Percentiles rank a stretch among this genome's conserved stretches.
These are phyloP conservation scores for Fraxinus cuspidata DNA, from an alignment of 257 asterid species.

Conservation along the genomic window DNA sequence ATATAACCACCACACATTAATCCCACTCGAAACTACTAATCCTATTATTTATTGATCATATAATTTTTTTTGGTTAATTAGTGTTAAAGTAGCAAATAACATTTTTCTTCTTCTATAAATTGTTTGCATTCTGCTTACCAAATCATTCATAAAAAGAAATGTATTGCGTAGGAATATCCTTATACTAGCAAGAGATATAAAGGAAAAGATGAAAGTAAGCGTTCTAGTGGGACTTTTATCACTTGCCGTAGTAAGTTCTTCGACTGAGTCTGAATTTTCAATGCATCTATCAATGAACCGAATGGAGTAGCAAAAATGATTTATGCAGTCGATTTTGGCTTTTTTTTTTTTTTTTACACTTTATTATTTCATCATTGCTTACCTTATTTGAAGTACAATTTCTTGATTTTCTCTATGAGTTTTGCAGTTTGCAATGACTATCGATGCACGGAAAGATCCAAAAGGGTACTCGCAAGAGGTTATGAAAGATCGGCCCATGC, in stretches of 20 bases:
- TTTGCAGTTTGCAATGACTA: slow-evolving; percentile 29
- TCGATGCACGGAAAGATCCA: slow-evolving; percentile 34
- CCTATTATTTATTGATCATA: neutral
- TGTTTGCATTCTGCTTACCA: neutral
- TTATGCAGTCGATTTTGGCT: too few species aligned
- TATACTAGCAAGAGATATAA: neutral
- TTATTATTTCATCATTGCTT: neutral
- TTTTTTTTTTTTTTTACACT: too few species aligned
- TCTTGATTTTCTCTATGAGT: neutral
- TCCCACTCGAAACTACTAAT: neutral
- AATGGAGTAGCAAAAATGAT: too few species aligned
- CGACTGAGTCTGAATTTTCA: neutral
- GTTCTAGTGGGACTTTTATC: slow-evolving; percentile 27
- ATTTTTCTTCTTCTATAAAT: slow-evolving; percentile 22
- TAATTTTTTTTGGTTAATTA: neutral
- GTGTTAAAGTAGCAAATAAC: too few species aligned
- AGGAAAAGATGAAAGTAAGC: slow-evolving; percentile 27
- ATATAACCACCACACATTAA: neutral
- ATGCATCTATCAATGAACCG: neutral
- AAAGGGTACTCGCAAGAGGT: slow-evolving; percentile 33
- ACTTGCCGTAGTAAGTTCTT: slow-evolving; percentile 39
- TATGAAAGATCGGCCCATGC: slow-evolving; percentile 17
- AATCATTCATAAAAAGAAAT: neutral
- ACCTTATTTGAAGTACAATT: neutral
- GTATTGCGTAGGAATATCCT: neutral